Percentiles rank a stretch among this genome's conserved stretches.
These are phyloP conservation scores for Trichoderma guizhouense DNA, from an alignment of 2,329 filamentous ascomycete species.

Conservation along the genomic window DNA sequence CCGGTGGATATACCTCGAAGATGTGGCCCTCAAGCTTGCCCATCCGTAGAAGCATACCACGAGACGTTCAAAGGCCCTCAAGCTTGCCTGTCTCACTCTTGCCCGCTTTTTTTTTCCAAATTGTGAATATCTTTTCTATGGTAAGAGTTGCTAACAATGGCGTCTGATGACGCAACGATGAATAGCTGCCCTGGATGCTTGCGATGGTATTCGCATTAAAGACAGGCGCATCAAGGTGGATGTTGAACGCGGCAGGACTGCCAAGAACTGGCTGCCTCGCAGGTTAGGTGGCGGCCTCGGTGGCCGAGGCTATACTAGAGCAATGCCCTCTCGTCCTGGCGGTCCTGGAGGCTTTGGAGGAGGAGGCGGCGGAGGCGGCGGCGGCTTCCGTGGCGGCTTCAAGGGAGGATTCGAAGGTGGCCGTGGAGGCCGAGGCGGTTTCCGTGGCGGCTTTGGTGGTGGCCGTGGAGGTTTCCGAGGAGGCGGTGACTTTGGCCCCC, in stretches of 20 bases:
- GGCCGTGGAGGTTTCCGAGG: constrained; percentile 31
- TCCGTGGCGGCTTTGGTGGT: constrained; percentile 42
- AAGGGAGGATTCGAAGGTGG: constrained; percentile 46
- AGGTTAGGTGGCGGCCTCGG: constrained; percentile 90
- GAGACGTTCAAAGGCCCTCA: constrained; percentile 52
- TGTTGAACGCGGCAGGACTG: constrained; percentile 91
- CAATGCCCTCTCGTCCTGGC: constrained; percentile 66
- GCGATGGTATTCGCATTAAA: constrained; percentile 88
- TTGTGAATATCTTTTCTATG: constrained; percentile 29
- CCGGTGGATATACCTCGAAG: constrained; percentile 25
- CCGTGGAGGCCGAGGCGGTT: constrained; percentile 50
- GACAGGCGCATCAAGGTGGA: constrained; percentile 91
- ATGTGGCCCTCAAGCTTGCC: constrained; percentile 44
- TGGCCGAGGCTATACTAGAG: constrained; percentile 88
- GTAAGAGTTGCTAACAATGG: constrained; percentile 68
- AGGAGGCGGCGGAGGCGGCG: constrained; percentile 41
- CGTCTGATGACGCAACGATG: constrained; percentile 54
- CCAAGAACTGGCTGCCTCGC: constrained; percentile 88
- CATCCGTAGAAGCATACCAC: constrained; percentile 38
- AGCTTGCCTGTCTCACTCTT: constrained; percentile 49
- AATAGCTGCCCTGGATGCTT: constrained; percentile 83
- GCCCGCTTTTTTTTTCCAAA: constrained; percentile 27
- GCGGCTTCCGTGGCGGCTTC: constrained; percentile 44
- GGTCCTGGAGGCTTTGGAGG: constrained; percentile 57
- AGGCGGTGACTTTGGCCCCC: constrained; percentile 39